Conservation (phyloP, 345 rosid species). For the Hibiscus tridactylites region DNA sequence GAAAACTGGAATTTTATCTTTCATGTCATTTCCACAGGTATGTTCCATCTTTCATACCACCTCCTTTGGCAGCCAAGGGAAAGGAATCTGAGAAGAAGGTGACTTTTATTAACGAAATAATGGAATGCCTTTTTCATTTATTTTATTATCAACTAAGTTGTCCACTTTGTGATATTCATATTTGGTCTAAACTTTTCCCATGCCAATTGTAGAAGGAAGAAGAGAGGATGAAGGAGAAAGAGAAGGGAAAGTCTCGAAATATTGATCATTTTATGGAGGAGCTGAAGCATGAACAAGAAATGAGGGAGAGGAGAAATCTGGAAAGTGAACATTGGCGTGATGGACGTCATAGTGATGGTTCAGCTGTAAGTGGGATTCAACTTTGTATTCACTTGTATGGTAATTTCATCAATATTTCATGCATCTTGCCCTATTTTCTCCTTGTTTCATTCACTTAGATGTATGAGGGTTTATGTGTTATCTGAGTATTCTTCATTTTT, state of each 20-base stretch:
- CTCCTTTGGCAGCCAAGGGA: slow-evolving; percentile 69
- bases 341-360: slow-evolving; percentile 47
- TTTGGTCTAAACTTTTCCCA: slow-evolving; percentile 6
- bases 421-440: neutral
- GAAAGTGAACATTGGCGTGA: slow-evolving; percentile 52
- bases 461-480: neutral
- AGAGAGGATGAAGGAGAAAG: slow-evolving; percentile 68
- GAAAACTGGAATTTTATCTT: slow-evolving; percentile 35
- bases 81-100: no score
- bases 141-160: slow-evolving; percentile 9
- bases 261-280: slow-evolving; percentile 99
- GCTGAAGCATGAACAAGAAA: slow-evolving; percentile 93
- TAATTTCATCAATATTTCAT: neutral
- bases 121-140: neutral
- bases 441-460: neutral
- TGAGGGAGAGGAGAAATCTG: slow-evolving; percentile 92
- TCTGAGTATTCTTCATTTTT: neutral
- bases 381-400: neutral
- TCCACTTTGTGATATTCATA: neutral
- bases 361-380: slow-evolving; percentile 44
- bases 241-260: slow-evolving; percentile 81
- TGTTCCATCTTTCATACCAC: slow-evolving; percentile 89
- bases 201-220: slow-evolving; percentile 39
- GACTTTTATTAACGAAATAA: no score
- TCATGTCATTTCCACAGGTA: slow-evolving; percentile 59